Evolutionary conservation across 768 basidiomycete genomes (phyloP).

Genomic region (Leccinum longicurvipes): DNA sequence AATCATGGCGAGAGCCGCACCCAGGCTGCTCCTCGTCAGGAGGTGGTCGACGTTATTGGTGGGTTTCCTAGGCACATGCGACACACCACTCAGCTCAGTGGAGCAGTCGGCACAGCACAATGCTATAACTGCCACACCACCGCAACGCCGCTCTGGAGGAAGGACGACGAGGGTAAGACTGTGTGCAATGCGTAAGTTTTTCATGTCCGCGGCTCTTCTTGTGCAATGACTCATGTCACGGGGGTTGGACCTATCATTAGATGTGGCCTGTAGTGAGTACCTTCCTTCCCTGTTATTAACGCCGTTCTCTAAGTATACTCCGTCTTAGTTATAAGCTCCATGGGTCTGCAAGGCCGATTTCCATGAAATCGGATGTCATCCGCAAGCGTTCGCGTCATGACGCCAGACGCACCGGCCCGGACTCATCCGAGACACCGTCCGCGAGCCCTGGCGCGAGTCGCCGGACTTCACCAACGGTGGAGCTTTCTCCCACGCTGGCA

Average conservation of each 20-base stretch:
- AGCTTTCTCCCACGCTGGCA: conserved; percentile 62
- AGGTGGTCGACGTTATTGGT: conserved; percentile 73
- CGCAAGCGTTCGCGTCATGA: conserved; percentile 85
- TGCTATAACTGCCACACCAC: conserved; percentile 91
- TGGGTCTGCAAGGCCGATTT: conserved; percentile 81
- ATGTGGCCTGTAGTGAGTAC: conserved; percentile 70
- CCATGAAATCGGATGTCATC: conserved; percentile 90
- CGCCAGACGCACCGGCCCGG: conserved; percentile 54
- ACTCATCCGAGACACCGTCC: conserved; percentile 65
- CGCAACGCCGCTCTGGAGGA: conserved; percentile 85
- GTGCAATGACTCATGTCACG: conserved; percentile 11
- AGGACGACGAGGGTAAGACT: conserved; percentile 88
- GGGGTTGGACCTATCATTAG: conserved; percentile 34
- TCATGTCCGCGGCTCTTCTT: background rate
- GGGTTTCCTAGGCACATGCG: conserved; percentile 36
- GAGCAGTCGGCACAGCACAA: conserved; percentile 52
- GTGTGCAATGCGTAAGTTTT: conserved; percentile 84
- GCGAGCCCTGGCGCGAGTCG: conserved; percentile 73
- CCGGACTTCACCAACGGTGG: conserved; percentile 62
- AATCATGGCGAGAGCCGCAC: conserved; percentile 69
- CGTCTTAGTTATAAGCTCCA: conserved; percentile 68
- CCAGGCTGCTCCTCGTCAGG: conserved; percentile 61
- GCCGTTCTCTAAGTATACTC: conserved; percentile 8
- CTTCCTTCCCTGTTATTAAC: background rate
- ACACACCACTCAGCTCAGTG: conserved; percentile 28